Conservation (phyloP, 179 eudicot genomes). For the Silene noctiflora region DNA sequence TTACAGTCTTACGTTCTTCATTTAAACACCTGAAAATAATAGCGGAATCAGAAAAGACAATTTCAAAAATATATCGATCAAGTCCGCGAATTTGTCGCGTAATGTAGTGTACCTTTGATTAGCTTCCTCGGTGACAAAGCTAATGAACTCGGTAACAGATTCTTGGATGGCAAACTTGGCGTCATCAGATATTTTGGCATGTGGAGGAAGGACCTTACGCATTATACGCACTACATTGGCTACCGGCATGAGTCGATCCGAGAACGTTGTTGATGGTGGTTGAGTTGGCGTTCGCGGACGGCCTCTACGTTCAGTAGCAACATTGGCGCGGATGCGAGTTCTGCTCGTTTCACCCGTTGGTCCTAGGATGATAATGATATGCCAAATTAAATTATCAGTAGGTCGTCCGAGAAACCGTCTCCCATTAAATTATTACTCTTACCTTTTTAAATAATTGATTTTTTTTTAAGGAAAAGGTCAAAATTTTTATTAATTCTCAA, state of each 20-base stretch:
- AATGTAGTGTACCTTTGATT: constrained; percentile 14
- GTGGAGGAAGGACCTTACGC: constrained; percentile 23
- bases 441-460: too few species aligned
- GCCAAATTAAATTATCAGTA: too few species aligned
- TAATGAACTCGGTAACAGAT: constrained; percentile 32
- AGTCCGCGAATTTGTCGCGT: too few species aligned
- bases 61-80: background rate
- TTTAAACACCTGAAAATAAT: constrained; percentile 4
- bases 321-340: background rate
- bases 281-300: background rate
- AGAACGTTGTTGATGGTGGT: background rate
- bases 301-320: background rate
- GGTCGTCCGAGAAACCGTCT: too few species aligned
- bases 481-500: too few species aligned
- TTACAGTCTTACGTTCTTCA: constrained; percentile 31
- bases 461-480: too few species aligned
- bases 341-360: background rate
- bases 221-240: constrained; percentile 34
- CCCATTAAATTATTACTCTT: too few species aligned
- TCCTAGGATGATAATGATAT: background rate
- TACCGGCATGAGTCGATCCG: constrained; percentile 25
- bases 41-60: background rate
- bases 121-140: constrained; percentile 33
- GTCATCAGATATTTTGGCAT: constrained; percentile 37
- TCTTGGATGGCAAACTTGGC: constrained; percentile 33